These are phyloP conservation scores for Mycena haematopus DNA, from an alignment of 768 basidiomycete genomes.

Conservation along the genomic window DNA sequence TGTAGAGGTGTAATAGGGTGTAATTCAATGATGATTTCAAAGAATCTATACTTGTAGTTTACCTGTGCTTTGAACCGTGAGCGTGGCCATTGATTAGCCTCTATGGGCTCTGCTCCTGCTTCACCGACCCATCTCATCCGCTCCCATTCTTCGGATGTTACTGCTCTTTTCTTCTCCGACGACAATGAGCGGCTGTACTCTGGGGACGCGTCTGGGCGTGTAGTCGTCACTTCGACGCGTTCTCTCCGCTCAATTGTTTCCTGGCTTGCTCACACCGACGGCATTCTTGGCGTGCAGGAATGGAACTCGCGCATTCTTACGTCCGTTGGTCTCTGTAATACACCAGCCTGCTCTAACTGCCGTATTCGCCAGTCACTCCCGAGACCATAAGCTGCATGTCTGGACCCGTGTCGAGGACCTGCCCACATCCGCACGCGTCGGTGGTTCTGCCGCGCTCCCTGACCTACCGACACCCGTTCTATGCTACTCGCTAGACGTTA, in stretches of 20 bases:
- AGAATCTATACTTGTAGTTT: too few relatives aligned
- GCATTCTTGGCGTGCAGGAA: constrained; percentile 81
- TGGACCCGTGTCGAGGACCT: constrained; percentile 63
- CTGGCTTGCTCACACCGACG: constrained; percentile 83
- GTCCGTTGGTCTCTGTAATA: constrained; percentile 53
- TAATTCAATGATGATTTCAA: neutral
- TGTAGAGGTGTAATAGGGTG: neutral
- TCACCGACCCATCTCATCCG: constrained; percentile 80
- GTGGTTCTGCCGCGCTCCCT: constrained; percentile 63
- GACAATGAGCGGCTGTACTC: constrained; percentile 87
- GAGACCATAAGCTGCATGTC: constrained; percentile 86
- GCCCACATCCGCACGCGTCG: constrained; percentile 49
- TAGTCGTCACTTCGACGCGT: constrained; percentile 77
- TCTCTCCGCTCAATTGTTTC: constrained; percentile 73
- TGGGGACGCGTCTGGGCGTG: constrained; percentile 80
- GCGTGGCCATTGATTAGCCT: too few relatives aligned
- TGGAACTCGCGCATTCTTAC: constrained; percentile 73
- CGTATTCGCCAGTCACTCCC: constrained; percentile 64
- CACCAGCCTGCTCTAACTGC: constrained; percentile 4
- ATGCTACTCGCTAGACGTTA: constrained; percentile 81
- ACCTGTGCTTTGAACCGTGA: too few relatives aligned
- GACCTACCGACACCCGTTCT: constrained; percentile 57
- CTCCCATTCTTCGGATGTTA: constrained; percentile 69
- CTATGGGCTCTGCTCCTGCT: constrained; percentile 41
- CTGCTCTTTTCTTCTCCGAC: constrained; percentile 63